Conservation (phyloP, 202 grass and related monocot species). For the Panicum hallii region DNA sequence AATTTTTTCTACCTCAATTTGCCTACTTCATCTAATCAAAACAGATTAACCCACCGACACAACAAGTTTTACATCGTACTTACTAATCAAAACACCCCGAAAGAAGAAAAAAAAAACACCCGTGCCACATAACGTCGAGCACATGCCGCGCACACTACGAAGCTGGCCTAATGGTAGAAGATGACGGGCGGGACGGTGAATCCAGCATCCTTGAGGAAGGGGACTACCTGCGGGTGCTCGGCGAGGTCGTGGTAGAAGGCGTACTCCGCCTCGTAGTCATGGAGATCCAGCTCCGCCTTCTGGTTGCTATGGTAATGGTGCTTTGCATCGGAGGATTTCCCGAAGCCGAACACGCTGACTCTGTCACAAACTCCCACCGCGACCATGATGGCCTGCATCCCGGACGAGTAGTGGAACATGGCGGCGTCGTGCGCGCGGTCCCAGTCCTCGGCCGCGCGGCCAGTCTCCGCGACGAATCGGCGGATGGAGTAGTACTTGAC, state of each 20-base stretch:
- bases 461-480: constrained; percentile 68
- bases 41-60: constrained; percentile 20
- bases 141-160: background rate
- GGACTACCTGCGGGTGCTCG: constrained; percentile 75
- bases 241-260: constrained; percentile 77
- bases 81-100: background rate
- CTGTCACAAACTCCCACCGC: constrained; percentile 78
- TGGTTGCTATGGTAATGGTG: constrained; percentile 97
- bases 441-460: constrained; percentile 65
- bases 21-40: constrained; percentile 52
- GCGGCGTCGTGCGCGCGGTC: constrained; percentile 57
- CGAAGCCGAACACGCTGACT: constrained; percentile 87
- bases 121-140: constrained; percentile 44
- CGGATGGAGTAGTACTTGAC: constrained; percentile 93
- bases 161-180: constrained; percentile 71
- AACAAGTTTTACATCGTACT: constrained; percentile 46
- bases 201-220: constrained; percentile 78
- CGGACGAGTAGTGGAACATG: constrained; percentile 92
- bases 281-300: constrained; percentile 86
- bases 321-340: constrained; percentile 72
- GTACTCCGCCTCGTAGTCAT: constrained; percentile 96
- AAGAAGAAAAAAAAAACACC: background rate
- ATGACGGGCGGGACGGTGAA: constrained; percentile 66
- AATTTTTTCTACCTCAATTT: constrained; percentile 43
- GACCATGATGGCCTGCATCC: constrained; percentile 94